Conservation (phyloP, 805 yeast genomes). For the Barnettozyma sucrosica region DNA sequence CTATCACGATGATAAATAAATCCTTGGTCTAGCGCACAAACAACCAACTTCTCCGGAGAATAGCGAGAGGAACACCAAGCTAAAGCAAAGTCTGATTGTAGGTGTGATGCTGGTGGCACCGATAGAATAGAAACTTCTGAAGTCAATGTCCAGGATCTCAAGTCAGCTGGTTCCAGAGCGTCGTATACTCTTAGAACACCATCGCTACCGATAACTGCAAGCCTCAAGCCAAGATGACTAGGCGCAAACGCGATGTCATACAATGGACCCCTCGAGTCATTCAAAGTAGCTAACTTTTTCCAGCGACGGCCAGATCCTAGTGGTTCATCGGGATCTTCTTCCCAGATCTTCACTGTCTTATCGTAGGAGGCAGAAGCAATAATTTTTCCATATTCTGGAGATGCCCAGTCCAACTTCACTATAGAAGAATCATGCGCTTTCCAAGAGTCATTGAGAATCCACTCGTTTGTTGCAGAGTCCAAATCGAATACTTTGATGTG, state of each 20-base stretch:
- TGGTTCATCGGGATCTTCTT: slow-evolving; percentile 75
- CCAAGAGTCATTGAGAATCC: slow-evolving; percentile 88
- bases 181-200: slow-evolving; percentile 83
- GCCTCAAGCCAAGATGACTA: slow-evolving; percentile 67
- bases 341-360: slow-evolving; percentile 85
- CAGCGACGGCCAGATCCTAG: slow-evolving; percentile 80
- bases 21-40: slow-evolving; percentile 84
- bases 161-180: slow-evolving; percentile 83
- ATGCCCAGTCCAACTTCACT: slow-evolving; percentile 83
- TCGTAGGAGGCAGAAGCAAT: slow-evolving; percentile 88
- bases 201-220: slow-evolving; percentile 87
- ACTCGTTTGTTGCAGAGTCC: slow-evolving; percentile 56
- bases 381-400: slow-evolving; percentile 87
- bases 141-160: slow-evolving; percentile 74
- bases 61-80: slow-evolving; percentile 91
- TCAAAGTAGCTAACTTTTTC: slow-evolving; percentile 66
- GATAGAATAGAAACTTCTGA: slow-evolving; percentile 63
- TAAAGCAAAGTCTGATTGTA: slow-evolving; percentile 79
- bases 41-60: slow-evolving; percentile 72
- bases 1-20: slow-evolving; percentile 58
- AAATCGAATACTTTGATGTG: slow-evolving; percentile 85
- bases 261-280: slow-evolving; percentile 84
- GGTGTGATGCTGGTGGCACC: slow-evolving; percentile 69
- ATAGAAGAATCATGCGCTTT: slow-evolving; percentile 91
- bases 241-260: slow-evolving; percentile 92